Evolutionary conservation across 208 protist genomes (phyloP), one percentile per base, ranked within the genome.

Genomic region (Acanthamoeba culbertsoni): DNA sequence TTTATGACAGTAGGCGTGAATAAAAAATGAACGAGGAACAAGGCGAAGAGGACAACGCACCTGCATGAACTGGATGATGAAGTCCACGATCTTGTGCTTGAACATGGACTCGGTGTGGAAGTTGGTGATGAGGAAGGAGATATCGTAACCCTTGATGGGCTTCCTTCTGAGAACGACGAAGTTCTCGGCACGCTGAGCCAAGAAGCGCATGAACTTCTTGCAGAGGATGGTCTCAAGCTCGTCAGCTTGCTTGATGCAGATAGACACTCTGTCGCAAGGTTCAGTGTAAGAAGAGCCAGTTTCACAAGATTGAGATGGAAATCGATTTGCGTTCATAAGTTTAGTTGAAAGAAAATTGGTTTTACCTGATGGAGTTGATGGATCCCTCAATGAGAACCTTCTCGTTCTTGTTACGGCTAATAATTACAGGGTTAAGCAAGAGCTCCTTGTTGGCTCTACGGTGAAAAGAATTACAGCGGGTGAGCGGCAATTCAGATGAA

Each of bases 51-150:
- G 40, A 77, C 16, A 77, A 26, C 68, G 68, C 28, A 77, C 68
- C 68, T 77, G 86, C 94, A 96, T 93, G 55, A 96, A 96, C 68
- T 96, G 95, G 91, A 99, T 97, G 55, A 99, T 96, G 93, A 99
- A 99, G 92, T 99, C 97, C 63, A 99, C 97, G 42, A 99, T 94
- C 89, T 98, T 98, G 65, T 98, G 96, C 93, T 98, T 98, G 71
- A 97, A 98, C 97, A 99, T 99, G 40, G 75, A 65, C 95, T 99
- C 98, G 12, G 97, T 97, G 90, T 99, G 98, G 77, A 98, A 98
- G 95, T 99, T 99, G 14, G 98, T 99, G 92, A 99, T 98, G 20
- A 99, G 96, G 94, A 99, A 99, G 91, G 93, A 97, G 79, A 99
- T 98, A 93, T 99, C 98, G 94, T 99, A 99, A 26, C 98, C 98